Percentiles rank a stretch among this genome's conserved stretches.
Evolutionary conservation across 2,329 filamentous ascomycete species (phyloP).

Genomic region (Fusarium mangiferae): DNA sequence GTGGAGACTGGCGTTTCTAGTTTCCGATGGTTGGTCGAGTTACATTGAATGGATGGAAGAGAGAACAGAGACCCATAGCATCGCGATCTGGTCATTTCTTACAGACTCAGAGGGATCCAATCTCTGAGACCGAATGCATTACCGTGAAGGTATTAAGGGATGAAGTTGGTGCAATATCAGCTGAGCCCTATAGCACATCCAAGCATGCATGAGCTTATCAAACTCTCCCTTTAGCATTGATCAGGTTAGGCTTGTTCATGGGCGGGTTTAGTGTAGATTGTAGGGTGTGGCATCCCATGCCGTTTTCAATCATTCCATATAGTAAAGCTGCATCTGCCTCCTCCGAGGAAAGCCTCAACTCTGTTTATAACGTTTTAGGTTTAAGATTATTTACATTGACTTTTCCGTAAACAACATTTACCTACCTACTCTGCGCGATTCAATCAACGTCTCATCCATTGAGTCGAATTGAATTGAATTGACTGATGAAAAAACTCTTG

Average conservation of each 20-base stretch:
- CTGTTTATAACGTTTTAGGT: conserved; percentile 8
- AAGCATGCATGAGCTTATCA: conserved; percentile 16
- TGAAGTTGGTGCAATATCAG: conserved; percentile 6
- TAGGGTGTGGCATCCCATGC: conserved; percentile 14
- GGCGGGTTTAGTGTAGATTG: conserved; percentile 21
- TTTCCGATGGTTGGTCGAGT: conserved; percentile 16
- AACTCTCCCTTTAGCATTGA: neutral
- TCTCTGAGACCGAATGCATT: neutral
- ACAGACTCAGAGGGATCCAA: neutral
- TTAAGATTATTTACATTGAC: conserved; percentile 30
- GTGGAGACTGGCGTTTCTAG: conserved; percentile 29
- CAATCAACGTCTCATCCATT: conserved; percentile 1
- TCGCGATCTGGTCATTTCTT: conserved; percentile 24
- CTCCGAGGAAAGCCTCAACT: conserved; percentile 1
- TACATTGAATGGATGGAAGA: neutral
- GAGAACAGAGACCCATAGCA: conserved; percentile 13
- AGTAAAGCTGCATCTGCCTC: neutral
- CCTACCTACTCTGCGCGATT: neutral
- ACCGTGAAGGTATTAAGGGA: neutral
- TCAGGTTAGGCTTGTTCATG: conserved; percentile 4
- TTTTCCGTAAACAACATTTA: conserved; percentile 9
- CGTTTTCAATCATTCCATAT: neutral
- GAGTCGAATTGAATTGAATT: neutral
- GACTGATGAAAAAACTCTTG: conserved; percentile 8
- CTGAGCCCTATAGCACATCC: conserved; percentile 7